These are phyloP conservation scores for Fusarium sarcochroum DNA, from an alignment of 2,329 filamentous ascomycete species.

Conservation along the genomic window DNA sequence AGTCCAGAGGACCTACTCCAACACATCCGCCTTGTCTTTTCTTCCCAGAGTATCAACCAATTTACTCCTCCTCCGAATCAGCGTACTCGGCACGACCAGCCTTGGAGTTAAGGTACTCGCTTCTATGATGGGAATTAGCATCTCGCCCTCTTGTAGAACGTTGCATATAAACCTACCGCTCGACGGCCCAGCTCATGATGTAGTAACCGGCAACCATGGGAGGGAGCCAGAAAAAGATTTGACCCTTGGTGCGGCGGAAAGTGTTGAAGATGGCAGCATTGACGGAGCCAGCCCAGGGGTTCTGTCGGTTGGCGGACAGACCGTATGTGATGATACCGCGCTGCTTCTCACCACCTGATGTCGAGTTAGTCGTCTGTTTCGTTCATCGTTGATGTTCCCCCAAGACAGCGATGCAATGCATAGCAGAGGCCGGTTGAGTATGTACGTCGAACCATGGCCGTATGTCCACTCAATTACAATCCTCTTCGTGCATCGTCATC, in stretches of 20 bases:
- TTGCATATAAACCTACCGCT: slow-evolving; percentile 74
- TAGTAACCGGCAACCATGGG: slow-evolving; percentile 85
- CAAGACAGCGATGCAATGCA: slow-evolving; percentile 1
- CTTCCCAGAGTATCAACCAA: slow-evolving; percentile 19
- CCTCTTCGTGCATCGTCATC: slow-evolving; percentile 24
- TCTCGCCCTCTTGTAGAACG: background rate
- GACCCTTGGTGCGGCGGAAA: slow-evolving; percentile 86
- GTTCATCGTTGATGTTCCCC: background rate
- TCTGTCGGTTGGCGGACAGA: slow-evolving; percentile 89
- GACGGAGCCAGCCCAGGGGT: slow-evolving; percentile 82
- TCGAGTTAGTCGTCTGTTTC: slow-evolving; percentile 42
- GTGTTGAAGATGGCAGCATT: slow-evolving; percentile 95
- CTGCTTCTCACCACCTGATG: slow-evolving; percentile 69
- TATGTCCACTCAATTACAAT: slow-evolving; percentile 36
- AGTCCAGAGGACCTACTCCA: slow-evolving; percentile 52
- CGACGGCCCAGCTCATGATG: slow-evolving; percentile 89
- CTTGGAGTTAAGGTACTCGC: slow-evolving; percentile 87
- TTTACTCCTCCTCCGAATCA: slow-evolving; percentile 61
- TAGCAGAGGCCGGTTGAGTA: background rate
- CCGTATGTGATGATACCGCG: slow-evolving; percentile 79
- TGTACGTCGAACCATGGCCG: slow-evolving; percentile 3
- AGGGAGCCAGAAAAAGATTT: slow-evolving; percentile 91
- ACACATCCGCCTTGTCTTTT: slow-evolving; percentile 42
- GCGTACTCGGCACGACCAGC: slow-evolving; percentile 72
- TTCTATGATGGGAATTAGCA: slow-evolving; percentile 63